Evolutionary conservation across 805 yeast genomes (phyloP).

Genomic region (Candida glaebosa): DNA sequence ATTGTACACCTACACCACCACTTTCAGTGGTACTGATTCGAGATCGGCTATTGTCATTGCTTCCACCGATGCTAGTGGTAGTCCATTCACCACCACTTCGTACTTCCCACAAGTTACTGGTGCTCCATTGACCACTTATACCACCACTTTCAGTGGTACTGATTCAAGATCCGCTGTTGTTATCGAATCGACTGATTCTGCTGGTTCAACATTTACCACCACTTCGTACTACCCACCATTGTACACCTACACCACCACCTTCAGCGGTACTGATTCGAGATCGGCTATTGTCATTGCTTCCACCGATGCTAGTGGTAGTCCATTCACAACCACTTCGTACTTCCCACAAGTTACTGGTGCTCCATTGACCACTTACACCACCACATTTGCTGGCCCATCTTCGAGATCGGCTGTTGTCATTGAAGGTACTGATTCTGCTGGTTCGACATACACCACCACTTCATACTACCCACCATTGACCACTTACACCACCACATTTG

Average conservation of each 20-base stretch:
- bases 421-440: constrained; percentile 10
- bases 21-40: constrained; percentile 9
- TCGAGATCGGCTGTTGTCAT: constrained; percentile 17
- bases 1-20: constrained; percentile 11
- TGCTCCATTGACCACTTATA: too few relatives aligned
- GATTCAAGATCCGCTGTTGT: too few relatives aligned
- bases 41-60: constrained; percentile 13
- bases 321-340: constrained; percentile 12
- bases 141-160: too few relatives aligned
- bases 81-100: constrained; percentile 10
- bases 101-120: too few relatives aligned
- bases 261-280: constrained; percentile 13
- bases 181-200: too few relatives aligned
- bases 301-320: constrained; percentile 14
- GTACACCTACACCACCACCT: constrained; percentile 14
- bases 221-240: too few relatives aligned
- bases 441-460: constrained; percentile 9
- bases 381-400: constrained; percentile 10
- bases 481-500: constrained; percentile 11
- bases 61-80: constrained; percentile 9
- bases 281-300: constrained; percentile 15
- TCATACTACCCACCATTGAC: constrained; percentile 9
- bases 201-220: too few relatives aligned
- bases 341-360: neutral
- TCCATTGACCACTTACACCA: constrained; percentile 5